Evolutionary conservation across 2,329 filamentous ascomycete genomes (phyloP).

Genomic region (Tolypocladium pustulatum): DNA sequence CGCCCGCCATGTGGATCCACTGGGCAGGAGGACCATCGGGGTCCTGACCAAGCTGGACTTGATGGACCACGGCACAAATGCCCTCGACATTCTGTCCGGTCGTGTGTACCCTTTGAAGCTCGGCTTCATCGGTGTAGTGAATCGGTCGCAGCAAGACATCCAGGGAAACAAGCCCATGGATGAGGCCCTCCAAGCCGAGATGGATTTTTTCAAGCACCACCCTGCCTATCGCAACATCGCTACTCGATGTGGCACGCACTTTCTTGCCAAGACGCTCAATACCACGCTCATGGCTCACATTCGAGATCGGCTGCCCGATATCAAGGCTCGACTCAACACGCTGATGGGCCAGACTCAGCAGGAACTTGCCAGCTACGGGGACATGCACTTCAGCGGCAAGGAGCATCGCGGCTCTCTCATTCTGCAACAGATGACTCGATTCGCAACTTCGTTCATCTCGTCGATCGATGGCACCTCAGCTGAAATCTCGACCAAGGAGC

Average conservation of each 20-base stretch:
- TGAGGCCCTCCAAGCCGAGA: slow-evolving; percentile 79
- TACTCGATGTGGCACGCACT: slow-evolving; percentile 84
- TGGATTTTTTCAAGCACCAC: slow-evolving; percentile 94
- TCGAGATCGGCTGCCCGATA: slow-evolving; percentile 88
- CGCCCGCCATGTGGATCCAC: slow-evolving; percentile 89
- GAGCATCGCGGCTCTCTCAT: slow-evolving; percentile 94
- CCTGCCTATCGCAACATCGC: slow-evolving; percentile 96
- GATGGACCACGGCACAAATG: slow-evolving; percentile 98
- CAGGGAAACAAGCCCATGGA: slow-evolving; percentile 91
- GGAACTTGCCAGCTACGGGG: slow-evolving; percentile 93
- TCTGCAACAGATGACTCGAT: slow-evolving; percentile 94
- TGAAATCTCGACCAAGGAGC: slow-evolving; percentile 96
- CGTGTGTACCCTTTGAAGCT: slow-evolving; percentile 94
- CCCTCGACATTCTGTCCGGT: slow-evolving; percentile 92
- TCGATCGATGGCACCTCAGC: slow-evolving; percentile 98
- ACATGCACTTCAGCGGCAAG: slow-evolving; percentile 95
- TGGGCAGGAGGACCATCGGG: slow-evolving; percentile 89
- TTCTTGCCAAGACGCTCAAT: slow-evolving; percentile 88
- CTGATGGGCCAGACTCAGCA: slow-evolving; percentile 99
- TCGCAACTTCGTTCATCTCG: slow-evolving; percentile 94
- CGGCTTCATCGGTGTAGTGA: slow-evolving; percentile 96
- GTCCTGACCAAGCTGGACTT: slow-evolving; percentile 94
- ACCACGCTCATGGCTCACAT: slow-evolving; percentile 94
- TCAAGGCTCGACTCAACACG: slow-evolving; percentile 95
- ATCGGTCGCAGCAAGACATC: slow-evolving; percentile 96